Evolutionary conservation across 805 yeast genomes (phyloP).

Genomic region (Schwanniomyces occidentalis): DNA sequence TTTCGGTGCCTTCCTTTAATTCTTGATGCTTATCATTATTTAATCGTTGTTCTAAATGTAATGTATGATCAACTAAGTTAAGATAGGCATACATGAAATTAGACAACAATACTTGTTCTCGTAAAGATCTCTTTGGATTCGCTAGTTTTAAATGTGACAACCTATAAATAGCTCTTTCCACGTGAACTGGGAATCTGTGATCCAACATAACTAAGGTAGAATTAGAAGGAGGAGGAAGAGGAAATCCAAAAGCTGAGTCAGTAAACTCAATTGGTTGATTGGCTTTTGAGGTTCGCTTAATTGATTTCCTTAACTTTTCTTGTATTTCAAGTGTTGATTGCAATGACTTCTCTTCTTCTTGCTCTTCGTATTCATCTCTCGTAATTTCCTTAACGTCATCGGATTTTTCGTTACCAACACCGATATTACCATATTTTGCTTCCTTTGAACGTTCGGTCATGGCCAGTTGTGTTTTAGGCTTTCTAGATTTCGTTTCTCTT

Average conservation of each 20-base stretch:
- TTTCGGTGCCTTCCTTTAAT: no score
- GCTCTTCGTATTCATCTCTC: slow-evolving; percentile 12
- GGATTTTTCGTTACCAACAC: slow-evolving; percentile 2
- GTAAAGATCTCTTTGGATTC: slow-evolving; percentile 85
- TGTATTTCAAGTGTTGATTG: slow-evolving; percentile 42
- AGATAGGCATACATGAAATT: slow-evolving; percentile 98
- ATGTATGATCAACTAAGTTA: slow-evolving; percentile 89
- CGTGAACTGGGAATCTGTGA: slow-evolving; percentile 88
- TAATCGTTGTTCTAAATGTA: slow-evolving; percentile 66
- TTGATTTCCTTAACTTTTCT: slow-evolving; percentile 43
- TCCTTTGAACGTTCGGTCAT: neutral
- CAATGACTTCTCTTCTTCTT: slow-evolving; percentile 21
- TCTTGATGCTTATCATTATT: slow-evolving; percentile 13
- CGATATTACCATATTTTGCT: neutral
- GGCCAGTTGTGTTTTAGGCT: neutral
- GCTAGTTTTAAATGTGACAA: slow-evolving; percentile 91
- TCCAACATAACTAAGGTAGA: slow-evolving; percentile 81
- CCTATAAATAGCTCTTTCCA: slow-evolving; percentile 93
- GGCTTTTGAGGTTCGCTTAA: slow-evolving; percentile 41
- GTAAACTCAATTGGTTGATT: slow-evolving; percentile 51
- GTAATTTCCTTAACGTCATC: slow-evolving; percentile 4
- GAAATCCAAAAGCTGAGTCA: slow-evolving; percentile 86
- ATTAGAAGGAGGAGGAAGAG: slow-evolving; percentile 75
- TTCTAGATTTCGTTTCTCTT: neutral
- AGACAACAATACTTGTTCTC: slow-evolving; percentile 89